Base-by-base conservation (phyloP, 2,329 filamentous ascomycete genomes). In the Nothophaeocryptopus gaeumannii region DNA sequence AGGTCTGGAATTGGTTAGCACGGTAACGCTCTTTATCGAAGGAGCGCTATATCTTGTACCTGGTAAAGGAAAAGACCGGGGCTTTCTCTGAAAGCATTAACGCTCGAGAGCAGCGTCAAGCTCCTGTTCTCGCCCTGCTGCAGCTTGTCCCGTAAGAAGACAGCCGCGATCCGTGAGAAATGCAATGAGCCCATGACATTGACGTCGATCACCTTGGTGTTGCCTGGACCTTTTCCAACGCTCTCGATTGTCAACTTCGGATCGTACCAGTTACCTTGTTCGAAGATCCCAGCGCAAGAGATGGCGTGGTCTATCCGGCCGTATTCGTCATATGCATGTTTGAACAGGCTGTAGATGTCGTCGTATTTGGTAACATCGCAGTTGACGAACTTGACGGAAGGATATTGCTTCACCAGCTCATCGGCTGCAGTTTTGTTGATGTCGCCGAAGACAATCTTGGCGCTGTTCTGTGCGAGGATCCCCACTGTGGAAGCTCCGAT, bases 261-360 rank as follows among this genome's bases (percentile, higher is more conserved):
- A 39, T 76, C 74, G 49, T 76, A 76, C 66, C 72, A 74, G 37
- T 73, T 70, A 0, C 65, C 66, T 5, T 68, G 67, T 51, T 78
- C 76, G 12, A 67, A 66, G 4, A 75, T 70, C 0, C 74, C 77
- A 1, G 77, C 77, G 30, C 70, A 74, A 3, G 72, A 72, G 14
- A 78, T 68, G 5, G 76, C 77, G 51, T 76, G 72, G 50, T 80
- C 77, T 15, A 79, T 69, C 5, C 65, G 66, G 2, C 73, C 73
- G 50, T 75, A 74, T n/a, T 65, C 68, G 5, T 70, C 61, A 36
- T 71, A 70, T 0, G 76, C 74, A 2, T 67, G 53, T 16, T 76
- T 70, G 59, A 79, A 79, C 4, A 80, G 63, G 3, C 64, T 63
- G 29, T 78, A 60, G 26, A 76, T 70, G 11, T 73, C 70, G n/a